These are phyloP conservation scores for Sophora flavescens DNA, from an alignment of 306 rosid genomes.

Conservation along the genomic window DNA sequence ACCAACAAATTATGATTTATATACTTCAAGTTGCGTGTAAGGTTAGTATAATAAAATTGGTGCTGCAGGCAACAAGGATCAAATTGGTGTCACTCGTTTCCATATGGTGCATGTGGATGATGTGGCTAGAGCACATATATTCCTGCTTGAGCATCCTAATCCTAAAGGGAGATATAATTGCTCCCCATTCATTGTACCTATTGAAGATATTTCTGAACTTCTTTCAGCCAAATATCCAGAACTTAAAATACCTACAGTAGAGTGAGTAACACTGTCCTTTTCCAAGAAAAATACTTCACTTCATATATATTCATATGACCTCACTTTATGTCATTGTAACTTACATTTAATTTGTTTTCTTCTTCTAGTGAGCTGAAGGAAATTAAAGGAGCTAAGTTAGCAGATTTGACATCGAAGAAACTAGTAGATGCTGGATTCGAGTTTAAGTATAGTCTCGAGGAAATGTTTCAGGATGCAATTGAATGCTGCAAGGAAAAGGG, in stretches of 20 bases:
- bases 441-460: conserved; percentile 58
- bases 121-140: conserved; percentile 65
- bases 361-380: conserved; percentile 49
- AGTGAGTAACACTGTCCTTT: conserved; percentile 56
- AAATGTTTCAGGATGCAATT: conserved; percentile 59
- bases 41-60: conserved; percentile 12
- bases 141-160: conserved; percentile 61
- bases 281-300: background rate
- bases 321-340: background rate
- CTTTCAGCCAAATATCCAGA: conserved; percentile 58
- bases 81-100: conserved; percentile 40
- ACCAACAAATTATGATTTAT: background rate
- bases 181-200: conserved; percentile 47
- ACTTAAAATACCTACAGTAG: conserved; percentile 55
- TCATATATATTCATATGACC: background rate
- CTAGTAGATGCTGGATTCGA: conserved; percentile 62
- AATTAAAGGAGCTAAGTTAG: conserved; percentile 22
- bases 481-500: conserved; percentile 46
- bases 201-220: conserved; percentile 47
- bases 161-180: conserved; percentile 72
- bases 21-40: background rate
- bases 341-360: background rate
- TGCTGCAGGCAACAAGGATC: conserved; percentile 51
- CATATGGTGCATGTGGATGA: conserved; percentile 73
- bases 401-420: conserved; percentile 57